Conservation (phyloP, 2,329 filamentous ascomycete species). For the Paecilomyces variotii region DNA sequence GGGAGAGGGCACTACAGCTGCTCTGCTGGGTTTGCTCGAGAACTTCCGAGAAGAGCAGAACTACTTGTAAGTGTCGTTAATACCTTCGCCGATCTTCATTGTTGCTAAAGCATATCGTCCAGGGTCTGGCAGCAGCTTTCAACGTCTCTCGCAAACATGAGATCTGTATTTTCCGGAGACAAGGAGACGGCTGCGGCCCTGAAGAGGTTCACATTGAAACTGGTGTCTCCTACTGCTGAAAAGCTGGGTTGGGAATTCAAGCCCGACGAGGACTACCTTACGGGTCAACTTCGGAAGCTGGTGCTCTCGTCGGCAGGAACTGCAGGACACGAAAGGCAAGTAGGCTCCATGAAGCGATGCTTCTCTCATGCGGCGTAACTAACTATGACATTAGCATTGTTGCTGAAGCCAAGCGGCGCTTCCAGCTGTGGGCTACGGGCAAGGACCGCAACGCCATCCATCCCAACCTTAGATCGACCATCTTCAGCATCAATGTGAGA, state of each 20-base stretch:
- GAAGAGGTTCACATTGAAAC: constrained; percentile 68
- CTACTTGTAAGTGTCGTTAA: constrained; percentile 52
- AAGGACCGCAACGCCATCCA: constrained; percentile 62
- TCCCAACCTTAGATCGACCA: constrained; percentile 68
- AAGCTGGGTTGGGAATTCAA: constrained; percentile 79
- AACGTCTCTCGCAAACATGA: constrained; percentile 65
- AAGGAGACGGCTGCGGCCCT: constrained; percentile 63
- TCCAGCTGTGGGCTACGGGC: constrained; percentile 66
- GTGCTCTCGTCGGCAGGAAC: constrained; percentile 68
- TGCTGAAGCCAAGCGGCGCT: constrained; percentile 67
- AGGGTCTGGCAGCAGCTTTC: constrained; percentile 80
- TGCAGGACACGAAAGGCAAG: constrained; percentile 66
- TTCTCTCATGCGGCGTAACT: constrained; percentile 3
- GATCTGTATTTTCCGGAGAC: constrained; percentile 77
- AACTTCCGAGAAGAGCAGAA: constrained; percentile 76
- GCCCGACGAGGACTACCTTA: constrained; percentile 72
- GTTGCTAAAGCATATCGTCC: constrained; percentile 10
- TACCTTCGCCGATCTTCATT: background rate
- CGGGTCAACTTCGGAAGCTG: constrained; percentile 71
- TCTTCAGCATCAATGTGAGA: constrained; percentile 72
- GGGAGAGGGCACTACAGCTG: constrained; percentile 73
- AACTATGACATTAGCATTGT: constrained; percentile 45
- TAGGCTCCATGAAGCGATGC: constrained; percentile 8
- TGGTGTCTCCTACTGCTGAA: constrained; percentile 67
- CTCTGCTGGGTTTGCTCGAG: constrained; percentile 73